Base-by-base conservation (phyloP, 805 yeast genomes). In the Saccharomyces cerevisiae region DNA sequence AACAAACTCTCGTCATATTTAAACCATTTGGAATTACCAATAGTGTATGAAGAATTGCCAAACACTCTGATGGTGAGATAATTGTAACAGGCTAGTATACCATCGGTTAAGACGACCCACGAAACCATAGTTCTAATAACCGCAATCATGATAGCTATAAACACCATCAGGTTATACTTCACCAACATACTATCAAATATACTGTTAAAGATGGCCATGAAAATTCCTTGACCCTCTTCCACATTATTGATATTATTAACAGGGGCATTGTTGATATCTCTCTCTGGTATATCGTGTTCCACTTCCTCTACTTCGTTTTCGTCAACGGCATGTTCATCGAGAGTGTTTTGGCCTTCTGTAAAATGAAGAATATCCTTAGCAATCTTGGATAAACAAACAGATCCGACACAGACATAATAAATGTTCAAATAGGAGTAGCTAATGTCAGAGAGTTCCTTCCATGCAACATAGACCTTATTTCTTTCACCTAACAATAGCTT, bases 321-420 rank as follows among this genome's bases (percentile, higher is more conserved):
- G 10, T 47, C 47, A 4, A 60, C 51, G 28, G 61, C 62, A 47
- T 57, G 65, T 21, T 61, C 64, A 36, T 60, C 55, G 5, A 67
- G 26, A 29, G 56, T 59, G 26, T 32, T 49, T 17, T 46, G 50
- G 11, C 43, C 43, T 36, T 36, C 43, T 36, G 43, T 36, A 24
- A 36, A 36, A 17, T 36, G 43, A 17, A 36, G 10, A 17, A 36
- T 36, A 36, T 36, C 43, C 43, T 36, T 36, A 10, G 43, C 22
- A 14, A 57, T 56, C 41, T 51, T 55, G 6, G 64, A 41, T 17
- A 53, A 31, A 32, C 53, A 5, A 52, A 59, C 31, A 51, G 62
- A 53, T 52, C 59, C 60, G 51, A 55, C 10, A 66, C 72, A 57
- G 51, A 51, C 55, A 52, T 51, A 50, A 57, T 56, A 51, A 57